Percentiles rank a stretch among this genome's conserved stretches.
Evolutionary conservation across 371 early-diverging fungal genomes (phyloP).

Genomic region (Mucor plumbeus): DNA sequence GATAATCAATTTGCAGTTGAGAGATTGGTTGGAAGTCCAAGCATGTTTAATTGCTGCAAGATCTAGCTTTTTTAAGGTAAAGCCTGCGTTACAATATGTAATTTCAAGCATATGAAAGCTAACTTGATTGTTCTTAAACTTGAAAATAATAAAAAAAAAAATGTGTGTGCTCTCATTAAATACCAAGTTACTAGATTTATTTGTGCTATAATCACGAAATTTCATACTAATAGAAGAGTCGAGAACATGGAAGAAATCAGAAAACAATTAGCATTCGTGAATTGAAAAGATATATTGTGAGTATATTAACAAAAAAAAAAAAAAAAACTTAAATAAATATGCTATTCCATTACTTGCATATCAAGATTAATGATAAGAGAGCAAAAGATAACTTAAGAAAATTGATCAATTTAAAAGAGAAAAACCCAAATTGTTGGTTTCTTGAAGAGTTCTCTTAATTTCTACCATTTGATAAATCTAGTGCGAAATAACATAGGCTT

Average conservation of each 20-base stretch:
- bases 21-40: background rate
- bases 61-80: constrained; percentile 2
- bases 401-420: too few species aligned
- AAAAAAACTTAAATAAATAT: too few species aligned
- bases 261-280: background rate
- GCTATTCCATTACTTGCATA: too few species aligned
- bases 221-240: background rate
- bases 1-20: background rate
- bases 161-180: background rate
- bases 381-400: too few species aligned
- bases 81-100: background rate
- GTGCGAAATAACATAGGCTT: too few species aligned
- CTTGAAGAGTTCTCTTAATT: too few species aligned
- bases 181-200: background rate
- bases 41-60: background rate
- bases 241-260: background rate
- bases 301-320: background rate
- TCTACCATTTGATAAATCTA: too few species aligned
- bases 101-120: background rate
- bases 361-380: too few species aligned
- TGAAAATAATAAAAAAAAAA: background rate
- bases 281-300: background rate
- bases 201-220: background rate
- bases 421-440: too few species aligned
- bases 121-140: background rate